Evolutionary conservation across 2,329 filamentous ascomycete species (phyloP).

Genomic region (Diaporthe caulivora): DNA sequence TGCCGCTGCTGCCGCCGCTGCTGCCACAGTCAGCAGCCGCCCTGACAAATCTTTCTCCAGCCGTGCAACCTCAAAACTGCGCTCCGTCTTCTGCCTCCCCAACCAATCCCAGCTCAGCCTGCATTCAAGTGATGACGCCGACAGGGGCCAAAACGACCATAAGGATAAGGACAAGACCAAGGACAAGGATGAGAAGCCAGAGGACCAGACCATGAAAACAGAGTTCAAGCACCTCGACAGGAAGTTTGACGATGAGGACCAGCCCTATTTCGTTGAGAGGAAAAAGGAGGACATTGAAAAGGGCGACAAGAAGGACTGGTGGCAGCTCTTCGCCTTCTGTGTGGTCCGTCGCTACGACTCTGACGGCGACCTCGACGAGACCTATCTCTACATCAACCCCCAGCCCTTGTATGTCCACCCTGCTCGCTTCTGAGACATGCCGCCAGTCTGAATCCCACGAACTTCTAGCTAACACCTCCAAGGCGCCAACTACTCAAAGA

Average conservation of each 20-base stretch:
- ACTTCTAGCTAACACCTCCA: conserved; percentile 39
- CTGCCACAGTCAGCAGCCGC: neutral
- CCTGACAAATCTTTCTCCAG: conserved; percentile 21
- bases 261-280: conserved; percentile 47
- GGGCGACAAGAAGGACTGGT: conserved; percentile 47
- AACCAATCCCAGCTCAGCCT: neutral
- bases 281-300: conserved; percentile 46
- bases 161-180: conserved; percentile 42
- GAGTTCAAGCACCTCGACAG: conserved; percentile 51
- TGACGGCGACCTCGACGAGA: conserved; percentile 36
- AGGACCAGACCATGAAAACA: conserved; percentile 45
- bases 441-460: conserved; percentile 33
- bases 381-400: conserved; percentile 35
- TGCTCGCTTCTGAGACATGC: neutral
- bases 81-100: conserved; percentile 24
- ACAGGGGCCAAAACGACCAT: conserved; percentile 38
- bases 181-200: conserved; percentile 43
- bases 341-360: conserved; percentile 38
- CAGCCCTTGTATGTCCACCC: conserved; percentile 30
- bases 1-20: neutral
- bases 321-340: conserved; percentile 48
- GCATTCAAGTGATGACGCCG: conserved; percentile 4
- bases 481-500: conserved; percentile 42
- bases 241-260: conserved; percentile 47
- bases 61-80: conserved; percentile 33